Conservation (phyloP, 208 protist species). For the Blastocrithidia nonstop region DNA sequence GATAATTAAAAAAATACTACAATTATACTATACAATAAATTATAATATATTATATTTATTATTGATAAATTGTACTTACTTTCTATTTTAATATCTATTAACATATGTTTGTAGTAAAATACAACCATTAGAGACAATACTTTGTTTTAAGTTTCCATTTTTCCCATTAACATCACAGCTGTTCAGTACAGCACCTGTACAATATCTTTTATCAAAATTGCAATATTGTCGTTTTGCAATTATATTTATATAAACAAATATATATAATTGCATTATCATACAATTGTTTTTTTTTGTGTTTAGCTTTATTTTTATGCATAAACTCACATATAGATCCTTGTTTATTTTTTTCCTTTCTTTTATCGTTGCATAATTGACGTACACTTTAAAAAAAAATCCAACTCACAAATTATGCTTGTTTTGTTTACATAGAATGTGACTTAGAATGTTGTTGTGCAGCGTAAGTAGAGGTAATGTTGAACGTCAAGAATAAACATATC, state of each 20-base stretch:
- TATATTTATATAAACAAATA: constrained; percentile 1
- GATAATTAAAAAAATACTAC: not conserved
- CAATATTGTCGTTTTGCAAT: no score
- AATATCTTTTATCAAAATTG: no score
- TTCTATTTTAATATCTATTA: no score
- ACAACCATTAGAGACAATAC: no score
- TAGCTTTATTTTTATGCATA: not conserved
- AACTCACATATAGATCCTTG: not conserved
- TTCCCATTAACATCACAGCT: no score
- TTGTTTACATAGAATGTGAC: not conserved
- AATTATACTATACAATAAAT: constrained; percentile 2
- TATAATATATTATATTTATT: constrained; percentile 1
- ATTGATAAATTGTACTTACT: no score
- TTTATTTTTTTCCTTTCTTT: not conserved
- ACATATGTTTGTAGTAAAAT: no score
- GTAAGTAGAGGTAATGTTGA: not conserved
- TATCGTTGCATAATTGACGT: not conserved
- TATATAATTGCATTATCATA: not conserved
- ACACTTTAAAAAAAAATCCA: not conserved
- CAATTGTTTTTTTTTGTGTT: not conserved
- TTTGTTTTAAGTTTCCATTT: no score
- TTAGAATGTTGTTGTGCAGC: not conserved
- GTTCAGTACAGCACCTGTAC: no score
- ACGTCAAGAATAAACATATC: not conserved
- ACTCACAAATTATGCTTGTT: not conserved